These are phyloP conservation scores for Colletotrichum sp. DNA, from an alignment of 2,329 filamentous ascomycete genomes.

Conservation along the genomic window DNA sequence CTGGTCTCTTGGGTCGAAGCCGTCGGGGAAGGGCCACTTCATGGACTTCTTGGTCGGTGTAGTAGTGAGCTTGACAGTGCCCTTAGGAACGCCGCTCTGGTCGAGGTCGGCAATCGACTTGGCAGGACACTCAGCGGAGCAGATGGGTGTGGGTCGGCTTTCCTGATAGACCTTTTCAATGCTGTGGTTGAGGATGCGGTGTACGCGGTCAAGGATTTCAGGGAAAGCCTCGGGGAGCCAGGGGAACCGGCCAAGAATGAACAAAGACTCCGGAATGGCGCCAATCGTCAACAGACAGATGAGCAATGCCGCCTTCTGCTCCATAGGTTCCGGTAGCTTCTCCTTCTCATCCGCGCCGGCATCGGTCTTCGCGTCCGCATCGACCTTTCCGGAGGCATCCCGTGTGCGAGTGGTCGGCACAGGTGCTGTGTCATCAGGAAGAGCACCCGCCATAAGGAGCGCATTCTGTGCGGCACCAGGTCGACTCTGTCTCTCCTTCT, in stretches of 20 bases:
- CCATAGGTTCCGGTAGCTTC: conserved; percentile 72
- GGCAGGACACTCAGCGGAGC: conserved; percentile 40
- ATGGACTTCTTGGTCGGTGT: conserved; percentile 70
- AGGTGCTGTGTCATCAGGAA: conserved; percentile 79
- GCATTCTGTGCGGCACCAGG: conserved; percentile 81
- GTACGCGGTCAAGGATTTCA: conserved; percentile 79
- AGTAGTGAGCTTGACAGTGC: conserved; percentile 66
- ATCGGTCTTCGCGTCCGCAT: conserved; percentile 57
- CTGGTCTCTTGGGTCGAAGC: conserved; percentile 73
- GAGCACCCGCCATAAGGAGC: conserved; percentile 82
- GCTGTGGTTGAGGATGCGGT: conserved; percentile 84
- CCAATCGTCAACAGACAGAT: conserved; percentile 89
- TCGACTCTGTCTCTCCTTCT: conserved; percentile 74
- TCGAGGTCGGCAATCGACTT: conserved; percentile 60
- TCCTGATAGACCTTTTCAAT: conserved; percentile 73
- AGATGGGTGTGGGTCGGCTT: conserved; percentile 40
- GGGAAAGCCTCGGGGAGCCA: conserved; percentile 89
- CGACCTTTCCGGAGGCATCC: conserved; percentile 57
- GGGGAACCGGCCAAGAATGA: conserved; percentile 88
- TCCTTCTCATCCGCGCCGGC: conserved; percentile 52
- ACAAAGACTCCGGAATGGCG: conserved; percentile 89
- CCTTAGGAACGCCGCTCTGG: conserved; percentile 72
- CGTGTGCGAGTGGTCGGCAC: conserved; percentile 47
- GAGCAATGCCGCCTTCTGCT: conserved; percentile 87
- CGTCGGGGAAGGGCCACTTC: conserved; percentile 86